Base-by-base conservation (phyloP, 2,329 filamentous ascomycete genomes). In the Botryosphaeria dothidea region DNA sequence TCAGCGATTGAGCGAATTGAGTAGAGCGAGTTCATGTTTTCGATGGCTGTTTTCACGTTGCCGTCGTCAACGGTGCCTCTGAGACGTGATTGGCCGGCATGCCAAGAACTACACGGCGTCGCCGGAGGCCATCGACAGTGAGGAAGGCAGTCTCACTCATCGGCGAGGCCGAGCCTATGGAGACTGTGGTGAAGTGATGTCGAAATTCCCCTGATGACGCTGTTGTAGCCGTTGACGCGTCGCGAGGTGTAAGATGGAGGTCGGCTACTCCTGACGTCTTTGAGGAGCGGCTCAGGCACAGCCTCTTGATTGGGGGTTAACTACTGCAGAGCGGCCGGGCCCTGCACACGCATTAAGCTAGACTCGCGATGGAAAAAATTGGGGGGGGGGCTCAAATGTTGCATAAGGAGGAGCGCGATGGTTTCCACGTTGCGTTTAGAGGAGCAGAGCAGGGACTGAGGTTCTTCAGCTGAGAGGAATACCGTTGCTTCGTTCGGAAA, bases 161-260 rank as follows among this genome's bases (percentile, higher is more conserved):
- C 54, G 54, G 54, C 54, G 38, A 58, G n/a, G 27, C 54, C 54
- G 54, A 25, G 8, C 54, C 54, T 45, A 43, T 45, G 13, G 23
- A 21, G 4, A 21, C n/a, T 13, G 23, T 36, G 11, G 25, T 27
- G 7, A 11, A 21, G 3, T 25, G 15, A 7, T 7, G 19, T 41
- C 38, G 1, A 34, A n/a, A 9, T 41, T 7, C 15, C 36, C n/a
- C 21, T 41, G 13, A 6, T 21, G 34, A 27, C 0, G 21, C n/a
- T 23, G 45, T 23, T 25, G 43, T 23, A 41, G 4, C 19, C 29
- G 36, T 36, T 13, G 54, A 45, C n/a, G 36, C 11, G 34, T 19
- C 15, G 31, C 31, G 31, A n/a, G n/a, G n/a, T n/a, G n/a, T n/a
- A n/a, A n/a, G n/a, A 1, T 34, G 31, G 13, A 34, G 31, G 31